Base-by-base conservation (phyloP, 2,329 filamentous ascomycete species). In the Stagonosporopsis vannaccii region DNA sequence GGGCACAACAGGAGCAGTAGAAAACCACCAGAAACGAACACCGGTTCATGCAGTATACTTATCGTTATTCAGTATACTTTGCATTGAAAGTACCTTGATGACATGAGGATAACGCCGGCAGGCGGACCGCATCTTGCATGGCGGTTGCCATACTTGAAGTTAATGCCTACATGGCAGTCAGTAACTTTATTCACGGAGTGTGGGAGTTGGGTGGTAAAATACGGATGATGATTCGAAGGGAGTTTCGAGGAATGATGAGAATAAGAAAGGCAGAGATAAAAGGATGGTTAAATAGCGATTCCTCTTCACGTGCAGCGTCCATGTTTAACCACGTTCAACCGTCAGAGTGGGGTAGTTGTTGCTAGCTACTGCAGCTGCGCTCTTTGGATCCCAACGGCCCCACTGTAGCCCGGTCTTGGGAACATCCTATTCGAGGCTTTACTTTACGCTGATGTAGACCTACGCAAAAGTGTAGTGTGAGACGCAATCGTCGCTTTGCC, bases 41-140 rank as follows among this genome's bases (percentile, higher is more conserved):
- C 75, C 75, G 73, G 75, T 74, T 70, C 75, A 77, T 77, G 75
- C 74, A 74, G 69, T 70, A 73, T 75, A 75, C 73, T 75, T 73
- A 69, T 52, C 39, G 53, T 51, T 44, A 19, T 49, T 51, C 70
- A 72, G 70, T 70, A 73, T 75, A 75, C 73, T 75, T 71, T 67
- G 62, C 58, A 70, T 61, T 70, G 59, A 72, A 67, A 66, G 65
- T 75, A 75, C 74, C 74, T 75, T 75, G 68, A 72, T 69, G 54
- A 50, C 55, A 63, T 59, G 59, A 58, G 65, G 72, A 76, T 70
- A 75, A 76, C 59, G 62, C 69, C 68, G 56, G 67, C 71, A 65
- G 58, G 46, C 51, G 68, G 67, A 67, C 62, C 61, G 65, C 67
- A 68, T 62, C 69, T 67, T 67, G 68, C 63, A 63, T 67, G 59